These are phyloP conservation scores for Penicillium italicum DNA, from an alignment of 2,329 filamentous ascomycete species.

Conservation along the genomic window DNA sequence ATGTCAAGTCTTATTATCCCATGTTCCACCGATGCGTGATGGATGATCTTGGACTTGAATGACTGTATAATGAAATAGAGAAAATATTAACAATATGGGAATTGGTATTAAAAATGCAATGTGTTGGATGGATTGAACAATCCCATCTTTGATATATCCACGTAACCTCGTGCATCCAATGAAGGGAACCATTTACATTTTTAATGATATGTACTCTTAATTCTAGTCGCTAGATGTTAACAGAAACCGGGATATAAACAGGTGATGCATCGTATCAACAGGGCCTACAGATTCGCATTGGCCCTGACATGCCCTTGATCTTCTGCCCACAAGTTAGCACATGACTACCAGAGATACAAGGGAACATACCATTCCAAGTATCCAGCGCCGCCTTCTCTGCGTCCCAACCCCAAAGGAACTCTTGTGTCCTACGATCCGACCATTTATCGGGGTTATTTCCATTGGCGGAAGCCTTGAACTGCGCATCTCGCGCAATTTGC, in stretches of 20 bases:
- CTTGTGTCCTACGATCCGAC: slow-evolving; percentile 62
- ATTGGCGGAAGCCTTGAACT: slow-evolving; percentile 28
- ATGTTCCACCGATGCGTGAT: slow-evolving; percentile 10
- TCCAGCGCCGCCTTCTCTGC: slow-evolving; percentile 33
- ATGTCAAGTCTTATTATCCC: slow-evolving; percentile 7
- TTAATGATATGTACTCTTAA: slow-evolving; percentile 3
- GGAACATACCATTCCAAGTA: slow-evolving; percentile 29
- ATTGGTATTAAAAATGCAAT: slow-evolving; percentile 6
- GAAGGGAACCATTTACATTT: slow-evolving; percentile 3
- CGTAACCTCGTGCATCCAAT: neutral
- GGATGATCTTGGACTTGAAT: slow-evolving; percentile 16
- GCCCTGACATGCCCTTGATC: neutral
- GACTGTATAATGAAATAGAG: slow-evolving; percentile 28
- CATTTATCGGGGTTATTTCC: slow-evolving; percentile 57
- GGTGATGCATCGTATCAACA: neutral
- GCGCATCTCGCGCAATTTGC: slow-evolving; percentile 42
- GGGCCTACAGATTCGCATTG: slow-evolving; percentile 18
- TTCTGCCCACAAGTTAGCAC: slow-evolving; percentile 4
- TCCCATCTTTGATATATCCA: neutral
- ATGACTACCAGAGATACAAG: neutral
- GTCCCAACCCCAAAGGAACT: slow-evolving; percentile 41
- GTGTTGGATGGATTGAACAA: neutral
- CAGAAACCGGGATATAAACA: neutral
- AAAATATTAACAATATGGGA: slow-evolving; percentile 16
- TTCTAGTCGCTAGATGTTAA: neutral